A percentile compares a stretch with the other conserved stretches of the same genome.
phyloP scores from a whole-genome alignment of 2,329 filamentous ascomycete species.

The Pseudogymnoascus sp. region DNA sequence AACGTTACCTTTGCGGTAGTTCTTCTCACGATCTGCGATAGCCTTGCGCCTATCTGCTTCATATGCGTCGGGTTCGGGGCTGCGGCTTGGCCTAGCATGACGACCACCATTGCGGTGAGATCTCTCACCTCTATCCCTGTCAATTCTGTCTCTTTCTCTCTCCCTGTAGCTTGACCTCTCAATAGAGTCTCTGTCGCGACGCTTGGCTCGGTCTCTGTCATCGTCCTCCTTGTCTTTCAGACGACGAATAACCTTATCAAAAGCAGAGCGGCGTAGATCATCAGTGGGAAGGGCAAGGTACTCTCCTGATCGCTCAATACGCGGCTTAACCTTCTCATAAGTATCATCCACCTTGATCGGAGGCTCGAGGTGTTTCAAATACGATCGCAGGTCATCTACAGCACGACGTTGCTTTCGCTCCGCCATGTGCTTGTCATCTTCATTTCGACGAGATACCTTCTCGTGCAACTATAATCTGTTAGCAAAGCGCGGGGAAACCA shows the following conservation, averaged over 20 bases:
- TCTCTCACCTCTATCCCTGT: conserved; percentile 52
- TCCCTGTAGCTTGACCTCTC: conserved; percentile 35
- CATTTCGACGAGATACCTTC: conserved; percentile 72
- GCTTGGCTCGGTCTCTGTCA: conserved; percentile 57
- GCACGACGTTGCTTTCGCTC: conserved; percentile 82
- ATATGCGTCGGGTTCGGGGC: conserved; percentile 87
- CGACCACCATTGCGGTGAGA: conserved; percentile 52
- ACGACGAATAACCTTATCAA: conserved; percentile 85
- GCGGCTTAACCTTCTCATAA: conserved; percentile 78
- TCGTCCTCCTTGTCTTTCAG: conserved; percentile 89
- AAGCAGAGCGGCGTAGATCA: conserved; percentile 72
- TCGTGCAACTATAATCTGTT: conserved; percentile 58
- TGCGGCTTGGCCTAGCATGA: conserved; percentile 63
- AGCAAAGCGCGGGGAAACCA: conserved; percentile 17
- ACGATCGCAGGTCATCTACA: conserved; percentile 74
- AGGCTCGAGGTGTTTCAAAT: conserved; percentile 85
- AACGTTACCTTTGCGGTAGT: conserved; percentile 74
- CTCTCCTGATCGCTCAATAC: conserved; percentile 73
- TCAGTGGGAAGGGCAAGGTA: conserved; percentile 78
- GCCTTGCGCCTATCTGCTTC: conserved; percentile 92
- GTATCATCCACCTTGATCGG: conserved; percentile 70
- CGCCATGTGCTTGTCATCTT: conserved; percentile 73
- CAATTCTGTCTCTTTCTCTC: conserved; percentile 49
- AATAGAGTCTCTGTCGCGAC: conserved; percentile 48
- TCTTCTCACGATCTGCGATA: conserved; percentile 86